Conservation (phyloP, 805 yeast species). For the Metschnikowia cubensis region DNA sequence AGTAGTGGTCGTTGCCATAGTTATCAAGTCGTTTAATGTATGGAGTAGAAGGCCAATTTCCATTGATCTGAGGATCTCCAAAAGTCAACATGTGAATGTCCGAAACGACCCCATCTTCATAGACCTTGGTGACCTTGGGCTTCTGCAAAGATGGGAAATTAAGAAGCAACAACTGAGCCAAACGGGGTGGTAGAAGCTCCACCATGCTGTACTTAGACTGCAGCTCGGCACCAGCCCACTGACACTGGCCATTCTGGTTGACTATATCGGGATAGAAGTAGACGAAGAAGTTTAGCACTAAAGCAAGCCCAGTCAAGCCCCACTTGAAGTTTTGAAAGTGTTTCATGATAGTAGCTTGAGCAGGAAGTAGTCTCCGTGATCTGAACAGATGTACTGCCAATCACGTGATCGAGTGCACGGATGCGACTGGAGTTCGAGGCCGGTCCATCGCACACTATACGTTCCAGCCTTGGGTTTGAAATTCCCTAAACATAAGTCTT, state of each 20-base stretch:
- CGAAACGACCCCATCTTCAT: constrained; percentile 22
- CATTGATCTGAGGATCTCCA: constrained; percentile 97
- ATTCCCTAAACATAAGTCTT: not conserved
- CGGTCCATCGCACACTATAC: not conserved
- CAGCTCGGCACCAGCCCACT: constrained; percentile 46
- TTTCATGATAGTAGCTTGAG: not conserved
- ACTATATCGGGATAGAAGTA: constrained; percentile 71
- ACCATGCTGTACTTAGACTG: constrained; percentile 13
- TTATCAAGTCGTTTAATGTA: constrained; percentile 75
- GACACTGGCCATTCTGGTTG: constrained; percentile 45
- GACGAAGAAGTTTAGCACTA: constrained; percentile 56
- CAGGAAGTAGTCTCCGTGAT: not conserved
- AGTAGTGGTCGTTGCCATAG: constrained; percentile 82
- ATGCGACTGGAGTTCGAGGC: not conserved
- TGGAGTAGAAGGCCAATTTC: constrained; percentile 69
- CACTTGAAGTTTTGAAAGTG: constrained; percentile 14
- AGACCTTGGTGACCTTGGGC: constrained; percentile 4
- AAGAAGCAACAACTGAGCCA: constrained; percentile 16
- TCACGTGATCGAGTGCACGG: constrained; percentile 1
- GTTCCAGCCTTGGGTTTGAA: too few species aligned
- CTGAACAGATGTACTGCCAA: not conserved
- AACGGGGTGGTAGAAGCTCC: constrained; percentile 12
- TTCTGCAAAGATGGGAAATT: constrained; percentile 22
- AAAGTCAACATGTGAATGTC: constrained; percentile 71
- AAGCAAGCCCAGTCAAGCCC: constrained; percentile 36